These are phyloP conservation scores for Ogataea allantospora DNA, from an alignment of 805 yeast species.

Conservation along the genomic window DNA sequence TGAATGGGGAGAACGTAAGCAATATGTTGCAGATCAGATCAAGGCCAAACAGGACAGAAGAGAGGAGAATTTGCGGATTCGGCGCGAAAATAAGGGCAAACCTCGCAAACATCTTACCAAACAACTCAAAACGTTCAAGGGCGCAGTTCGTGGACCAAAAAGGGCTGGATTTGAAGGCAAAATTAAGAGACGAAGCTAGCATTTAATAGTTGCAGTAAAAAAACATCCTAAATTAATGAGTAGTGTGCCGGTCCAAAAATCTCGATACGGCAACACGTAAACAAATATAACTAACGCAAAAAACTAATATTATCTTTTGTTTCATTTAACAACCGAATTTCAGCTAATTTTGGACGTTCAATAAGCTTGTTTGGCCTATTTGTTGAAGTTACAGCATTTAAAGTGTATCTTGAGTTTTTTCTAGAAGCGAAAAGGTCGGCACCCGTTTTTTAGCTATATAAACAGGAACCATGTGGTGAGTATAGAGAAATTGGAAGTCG, in stretches of 20 bases:
- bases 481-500: background rate
- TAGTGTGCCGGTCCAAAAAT: background rate
- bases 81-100: conserved; percentile 83
- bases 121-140: conserved; percentile 62
- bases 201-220: background rate
- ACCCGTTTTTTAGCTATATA: background rate
- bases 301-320: conserved; percentile 7
- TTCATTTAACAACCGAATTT: conserved; percentile 3
- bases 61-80: conserved; percentile 83
- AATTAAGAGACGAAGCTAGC: conserved; percentile 18
- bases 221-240: background rate
- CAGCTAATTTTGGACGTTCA: background rate
- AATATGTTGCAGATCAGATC: conserved; percentile 70
- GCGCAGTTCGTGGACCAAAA: conserved; percentile 46
- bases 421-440: background rate
- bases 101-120: conserved; percentile 71
- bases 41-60: conserved; percentile 80
- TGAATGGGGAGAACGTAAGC: conserved; percentile 91
- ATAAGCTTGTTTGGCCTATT: background rate
- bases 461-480: conserved; percentile 15
- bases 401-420: background rate
- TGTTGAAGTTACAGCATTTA: background rate
- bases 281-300: conserved; percentile 4
- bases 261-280: conserved; percentile 13
- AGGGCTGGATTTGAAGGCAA: conserved; percentile 89